Percentiles rank a stretch among this genome's conserved stretches.
phyloP scores from a whole-genome alignment of 768 basidiomycete species.

The Lentinula sp. region DNA sequence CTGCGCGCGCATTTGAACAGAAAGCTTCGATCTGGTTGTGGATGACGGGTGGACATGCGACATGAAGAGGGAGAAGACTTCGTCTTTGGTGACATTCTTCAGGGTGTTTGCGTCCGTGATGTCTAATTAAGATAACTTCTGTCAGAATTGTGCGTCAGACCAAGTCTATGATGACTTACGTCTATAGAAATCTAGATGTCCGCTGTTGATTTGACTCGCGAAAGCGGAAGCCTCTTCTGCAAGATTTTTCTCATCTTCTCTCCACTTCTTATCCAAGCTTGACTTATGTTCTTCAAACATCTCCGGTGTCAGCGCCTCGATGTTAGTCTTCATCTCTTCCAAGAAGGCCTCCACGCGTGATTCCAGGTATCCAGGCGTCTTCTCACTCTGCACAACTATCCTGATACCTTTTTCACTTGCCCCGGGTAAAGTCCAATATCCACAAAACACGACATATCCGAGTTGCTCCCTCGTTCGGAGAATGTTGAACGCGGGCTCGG shows the following conservation, averaged over 20 bases:
- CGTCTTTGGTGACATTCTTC: conserved; percentile 61
- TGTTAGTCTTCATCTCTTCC: conserved; percentile 56
- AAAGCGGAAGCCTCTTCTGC: conserved; percentile 70
- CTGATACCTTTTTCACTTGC: conserved; percentile 70
- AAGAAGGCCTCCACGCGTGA: conserved; percentile 86
- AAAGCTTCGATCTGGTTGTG: conserved; percentile 69
- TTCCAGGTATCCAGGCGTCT: conserved; percentile 74
- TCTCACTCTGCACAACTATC: conserved; percentile 87
- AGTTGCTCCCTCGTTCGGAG: conserved; percentile 94
- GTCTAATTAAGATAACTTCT: conserved; percentile 34
- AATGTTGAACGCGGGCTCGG: conserved; percentile 88
- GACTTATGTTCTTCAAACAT: conserved; percentile 77
- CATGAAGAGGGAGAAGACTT: conserved; percentile 68
- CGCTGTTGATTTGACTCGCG: conserved; percentile 65
- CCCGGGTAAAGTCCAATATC: conserved; percentile 52
- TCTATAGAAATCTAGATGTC: conserved; percentile 83
- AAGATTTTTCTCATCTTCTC: conserved; percentile 86
- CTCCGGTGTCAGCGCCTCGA: conserved; percentile 63
- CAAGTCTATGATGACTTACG: conserved; percentile 42
- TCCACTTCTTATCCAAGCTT: conserved; percentile 74
- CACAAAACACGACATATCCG: conserved; percentile 82
- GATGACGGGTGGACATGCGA: conserved; percentile 67
- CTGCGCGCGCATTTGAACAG: conserved; percentile 74
- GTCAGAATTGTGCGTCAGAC: background rate
- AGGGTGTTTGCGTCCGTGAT: conserved; percentile 67